These are phyloP conservation scores for Halenospora varia DNA, from an alignment of 495 filamentous ascomycete species.

Conservation along the genomic window DNA sequence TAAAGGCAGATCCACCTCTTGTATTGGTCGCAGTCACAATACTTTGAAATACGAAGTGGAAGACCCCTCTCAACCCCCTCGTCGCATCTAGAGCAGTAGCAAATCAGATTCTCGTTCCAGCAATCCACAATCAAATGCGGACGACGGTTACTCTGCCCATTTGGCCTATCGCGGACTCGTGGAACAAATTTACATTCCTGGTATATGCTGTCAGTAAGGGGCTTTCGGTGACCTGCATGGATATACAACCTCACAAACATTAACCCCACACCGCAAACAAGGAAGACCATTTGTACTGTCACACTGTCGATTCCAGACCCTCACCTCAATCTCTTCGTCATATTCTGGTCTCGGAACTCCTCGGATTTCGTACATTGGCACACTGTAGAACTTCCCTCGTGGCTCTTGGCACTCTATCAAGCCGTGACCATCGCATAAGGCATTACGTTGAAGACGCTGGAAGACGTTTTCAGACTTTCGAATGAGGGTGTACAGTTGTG, in stretches of 20 bases:
- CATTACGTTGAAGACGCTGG: not conserved
- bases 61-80: not conserved
- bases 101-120: not conserved
- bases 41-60: not conserved
- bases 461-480: not conserved
- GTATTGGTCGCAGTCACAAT: not conserved
- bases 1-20: not conserved
- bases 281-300: constrained; percentile 18
- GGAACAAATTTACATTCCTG: not conserved
- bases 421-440: constrained; percentile 7
- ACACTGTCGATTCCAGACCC: constrained; percentile 15
- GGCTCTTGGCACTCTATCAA: constrained; percentile 3
- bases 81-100: not conserved
- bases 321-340: constrained; percentile 22
- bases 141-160: not conserved
- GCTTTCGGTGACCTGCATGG: too few relatives aligned
- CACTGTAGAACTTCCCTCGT: not conserved
- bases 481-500: constrained; percentile 4
- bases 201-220: not conserved
- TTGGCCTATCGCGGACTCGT: not conserved
- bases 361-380: not conserved
- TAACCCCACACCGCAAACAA: constrained; percentile 21
- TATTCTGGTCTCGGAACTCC: not conserved
- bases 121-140: not conserved
- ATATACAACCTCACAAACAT: constrained; percentile 20